These are phyloP conservation scores for Nematocida minor DNA, from an alignment of 371 early-diverging fungal genomes.

Conservation along the genomic window DNA sequence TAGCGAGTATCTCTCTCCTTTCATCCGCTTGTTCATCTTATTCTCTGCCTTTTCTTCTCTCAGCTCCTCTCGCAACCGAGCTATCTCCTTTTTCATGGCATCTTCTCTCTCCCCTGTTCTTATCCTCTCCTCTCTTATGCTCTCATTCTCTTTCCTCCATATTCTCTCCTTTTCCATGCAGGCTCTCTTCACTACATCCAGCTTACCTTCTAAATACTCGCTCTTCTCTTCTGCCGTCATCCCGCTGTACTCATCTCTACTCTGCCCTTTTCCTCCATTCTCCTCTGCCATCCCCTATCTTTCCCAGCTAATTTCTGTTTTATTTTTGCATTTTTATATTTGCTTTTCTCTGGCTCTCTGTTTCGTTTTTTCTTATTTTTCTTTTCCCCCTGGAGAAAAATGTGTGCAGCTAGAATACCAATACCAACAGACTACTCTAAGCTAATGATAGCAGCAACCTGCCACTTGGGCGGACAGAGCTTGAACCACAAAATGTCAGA, in stretches of 20 bases:
- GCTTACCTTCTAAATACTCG: constrained; percentile 1
- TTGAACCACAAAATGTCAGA: constrained; percentile 58
- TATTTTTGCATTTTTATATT: neutral
- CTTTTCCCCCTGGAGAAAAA: constrained; percentile 46
- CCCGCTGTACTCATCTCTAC: neutral
- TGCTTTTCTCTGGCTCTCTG: neutral
- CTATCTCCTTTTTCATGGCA: constrained; percentile 8
- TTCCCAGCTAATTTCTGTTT: neutral
- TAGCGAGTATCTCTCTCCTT: neutral
- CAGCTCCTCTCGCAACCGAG: constrained; percentile 1
- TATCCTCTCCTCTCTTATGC: neutral
- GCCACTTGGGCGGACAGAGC: constrained; percentile 64
- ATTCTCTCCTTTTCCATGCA: neutral
- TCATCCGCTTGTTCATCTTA: neutral
- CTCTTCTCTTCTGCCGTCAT: neutral
- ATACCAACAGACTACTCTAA: constrained; percentile 62
- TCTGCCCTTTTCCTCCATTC: neutral
- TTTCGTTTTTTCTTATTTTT: constrained; percentile 22
- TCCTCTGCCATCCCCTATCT: neutral
- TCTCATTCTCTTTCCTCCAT: neutral
- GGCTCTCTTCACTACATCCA: neutral
- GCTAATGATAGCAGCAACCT: constrained; percentile 53
- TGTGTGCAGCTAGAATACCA: constrained; percentile 49
- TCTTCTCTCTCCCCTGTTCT: neutral
- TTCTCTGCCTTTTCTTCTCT: constrained; percentile 5